Evolutionary conservation across 805 yeast genomes (phyloP), one percentile per base, ranked within the genome.

Genomic region (Nakazawaea ambrosiae): DNA sequence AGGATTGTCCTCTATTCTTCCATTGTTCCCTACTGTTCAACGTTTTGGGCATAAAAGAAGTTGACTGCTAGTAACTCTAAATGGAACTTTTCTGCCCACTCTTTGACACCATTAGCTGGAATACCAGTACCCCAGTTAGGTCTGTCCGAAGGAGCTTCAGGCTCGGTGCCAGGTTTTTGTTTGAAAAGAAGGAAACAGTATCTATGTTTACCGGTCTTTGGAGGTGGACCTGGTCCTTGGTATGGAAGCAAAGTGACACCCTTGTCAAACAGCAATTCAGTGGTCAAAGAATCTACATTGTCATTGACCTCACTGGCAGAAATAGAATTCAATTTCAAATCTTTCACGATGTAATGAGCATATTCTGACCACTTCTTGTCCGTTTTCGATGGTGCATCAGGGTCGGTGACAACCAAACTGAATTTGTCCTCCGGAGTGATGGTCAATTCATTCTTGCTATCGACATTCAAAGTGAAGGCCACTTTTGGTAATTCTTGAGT

Each of bases 281-380:
- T 55, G 12, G 68, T 58, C 27, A 60, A 46, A 20, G 45, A 49
- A 31, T 55, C 63, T 16, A 49, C 53, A 25, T 57, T 50, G 27
- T 48, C 56, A 16, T 42, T 45, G 19, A 50, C 46, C 27, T 49
- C 50, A 33, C 55, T 49, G 36, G 51, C 48, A 24, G 63, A 57
- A 16, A 62, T 67, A 16, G 63, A 57, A 36, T 61, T 63, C 48
- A 76, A 59, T 29, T 61, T 52, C 49, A 80, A 67, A 47, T 80
- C 79, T 2, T 76, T 59, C 23, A 68, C 61, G 27, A 88, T 63
- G 68, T 75, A 85, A 61, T 88, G 97, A 37, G 82, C 77, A 55
- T 67, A 88, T 58, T 88, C 95, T 3, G 92, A 80, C 94, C 95
- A 87, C 54, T 78, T 85, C 52, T 80, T 76, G 56, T 88, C 96